Percentiles rank a stretch among this genome's conserved stretches.
Conservation (phyloP, 2,329 filamentous ascomycete genomes). For the Aspergillus texensis region DNA sequence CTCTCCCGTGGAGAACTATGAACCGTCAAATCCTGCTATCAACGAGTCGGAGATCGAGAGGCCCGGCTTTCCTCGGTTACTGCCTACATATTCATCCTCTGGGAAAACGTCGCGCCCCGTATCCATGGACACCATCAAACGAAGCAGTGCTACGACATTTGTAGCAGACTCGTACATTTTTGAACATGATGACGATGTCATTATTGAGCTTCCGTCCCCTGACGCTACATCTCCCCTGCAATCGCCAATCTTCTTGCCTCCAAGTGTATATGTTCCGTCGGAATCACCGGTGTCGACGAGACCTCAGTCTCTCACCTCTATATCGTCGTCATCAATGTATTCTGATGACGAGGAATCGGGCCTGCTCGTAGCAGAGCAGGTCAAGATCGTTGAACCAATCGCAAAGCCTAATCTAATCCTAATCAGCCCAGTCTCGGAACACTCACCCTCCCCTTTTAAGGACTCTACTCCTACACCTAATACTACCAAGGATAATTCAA, state of each 20-base stretch:
- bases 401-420: constrained; percentile 36
- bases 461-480: background rate
- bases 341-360: constrained; percentile 35
- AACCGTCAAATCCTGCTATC: constrained; percentile 12
- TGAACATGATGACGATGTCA: constrained; percentile 35
- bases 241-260: constrained; percentile 33
- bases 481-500: background rate
- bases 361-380: constrained; percentile 35
- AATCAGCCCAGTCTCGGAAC: constrained; percentile 31
- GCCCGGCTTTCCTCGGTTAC: constrained; percentile 16
- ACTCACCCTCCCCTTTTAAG: constrained; percentile 12
- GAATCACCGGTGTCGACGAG: constrained; percentile 22
- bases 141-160: constrained; percentile 35
- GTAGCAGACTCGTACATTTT: constrained; percentile 34
- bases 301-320: constrained; percentile 26
- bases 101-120: constrained; percentile 34
- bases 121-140: constrained; percentile 40
- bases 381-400: constrained; percentile 34
- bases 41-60: constrained; percentile 27
- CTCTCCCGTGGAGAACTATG: constrained; percentile 33
- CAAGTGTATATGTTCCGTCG: constrained; percentile 32
- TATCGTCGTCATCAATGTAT: constrained; percentile 31
- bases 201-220: constrained; percentile 37
- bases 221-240: constrained; percentile 29
- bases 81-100: constrained; percentile 24